These are phyloP conservation scores for Cryptomeria japonica DNA, from an alignment of 75 land plant genomes.

Conservation along the genomic window DNA sequence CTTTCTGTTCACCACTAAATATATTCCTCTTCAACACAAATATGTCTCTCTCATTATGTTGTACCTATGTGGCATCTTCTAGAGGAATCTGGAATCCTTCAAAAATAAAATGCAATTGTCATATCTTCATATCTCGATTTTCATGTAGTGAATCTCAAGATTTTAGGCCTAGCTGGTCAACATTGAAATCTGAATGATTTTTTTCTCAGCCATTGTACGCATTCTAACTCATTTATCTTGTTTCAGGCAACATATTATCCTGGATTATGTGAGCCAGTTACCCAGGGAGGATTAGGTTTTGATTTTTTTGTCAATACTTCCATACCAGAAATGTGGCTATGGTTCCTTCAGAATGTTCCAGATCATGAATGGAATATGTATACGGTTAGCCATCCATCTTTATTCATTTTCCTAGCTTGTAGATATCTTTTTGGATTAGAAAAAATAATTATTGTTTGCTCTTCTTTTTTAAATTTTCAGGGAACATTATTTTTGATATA, in stretches of 20 bases:
- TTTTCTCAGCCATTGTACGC: neutral
- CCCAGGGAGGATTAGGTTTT: constrained; percentile 94
- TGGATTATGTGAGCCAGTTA: constrained; percentile 79
- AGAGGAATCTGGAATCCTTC: neutral
- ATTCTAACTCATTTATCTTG: neutral
- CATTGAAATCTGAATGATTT: neutral
- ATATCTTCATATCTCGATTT: neutral
- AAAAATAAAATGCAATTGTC: neutral
- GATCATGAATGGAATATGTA: constrained; percentile 81
- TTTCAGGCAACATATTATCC: constrained; percentile 84
- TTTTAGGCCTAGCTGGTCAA: neutral
- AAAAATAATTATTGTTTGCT: neutral
- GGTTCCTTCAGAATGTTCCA: constrained; percentile 71
- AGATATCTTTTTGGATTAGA: neutral
- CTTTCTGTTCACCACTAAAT: neutral
- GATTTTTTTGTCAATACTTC: constrained; percentile 83
- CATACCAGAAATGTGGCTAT: constrained; percentile 86
- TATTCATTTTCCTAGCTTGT: constrained; percentile 1
- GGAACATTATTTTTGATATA: neutral
- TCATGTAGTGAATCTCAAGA: neutral
- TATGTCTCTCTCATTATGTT: neutral
- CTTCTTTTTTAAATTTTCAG: neutral
- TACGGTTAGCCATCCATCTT: constrained; percentile 46
- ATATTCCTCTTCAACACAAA: neutral
- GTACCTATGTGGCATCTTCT: neutral